Conservation (phyloP, 306 rosid species). For the Prunus mume region DNA sequence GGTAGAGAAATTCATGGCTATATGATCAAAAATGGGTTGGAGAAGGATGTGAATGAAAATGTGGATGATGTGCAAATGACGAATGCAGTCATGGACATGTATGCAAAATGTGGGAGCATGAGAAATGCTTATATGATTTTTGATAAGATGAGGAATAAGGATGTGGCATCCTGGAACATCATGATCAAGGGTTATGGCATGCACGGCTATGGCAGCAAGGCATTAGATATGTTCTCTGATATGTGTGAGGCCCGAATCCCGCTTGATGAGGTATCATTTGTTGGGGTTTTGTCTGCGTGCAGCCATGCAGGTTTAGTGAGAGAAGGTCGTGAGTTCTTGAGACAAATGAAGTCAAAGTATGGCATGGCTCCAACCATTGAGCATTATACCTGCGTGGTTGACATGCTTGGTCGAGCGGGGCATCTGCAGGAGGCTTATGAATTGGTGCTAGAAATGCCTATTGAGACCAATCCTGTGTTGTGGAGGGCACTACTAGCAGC, state of each 20-base stretch:
- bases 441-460: constrained; percentile 50
- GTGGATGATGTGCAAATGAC: constrained; percentile 39
- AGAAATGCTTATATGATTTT: constrained; percentile 61
- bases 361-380: constrained; percentile 69
- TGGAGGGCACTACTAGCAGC: constrained; percentile 86
- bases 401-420: constrained; percentile 87
- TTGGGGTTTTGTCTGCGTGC: constrained; percentile 71
- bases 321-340: constrained; percentile 59
- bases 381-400: constrained; percentile 76
- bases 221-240: constrained; percentile 45
- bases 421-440: constrained; percentile 59
- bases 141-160: constrained; percentile 49
- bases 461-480: constrained; percentile 59
- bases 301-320: constrained; percentile 70
- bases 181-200: constrained; percentile 77
- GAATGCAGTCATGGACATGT: constrained; percentile 87
- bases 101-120: constrained; percentile 83
- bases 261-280: constrained; percentile 66
- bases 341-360: constrained; percentile 53
- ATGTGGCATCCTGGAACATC: constrained; percentile 90
- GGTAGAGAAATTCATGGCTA: constrained; percentile 76
- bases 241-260: constrained; percentile 48
- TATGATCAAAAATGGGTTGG: constrained; percentile 54
- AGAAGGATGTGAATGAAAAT: constrained; percentile 26
- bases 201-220: constrained; percentile 64